Conservation (phyloP, 352 stramenopile species). For the Globisporangium spiculum region DNA sequence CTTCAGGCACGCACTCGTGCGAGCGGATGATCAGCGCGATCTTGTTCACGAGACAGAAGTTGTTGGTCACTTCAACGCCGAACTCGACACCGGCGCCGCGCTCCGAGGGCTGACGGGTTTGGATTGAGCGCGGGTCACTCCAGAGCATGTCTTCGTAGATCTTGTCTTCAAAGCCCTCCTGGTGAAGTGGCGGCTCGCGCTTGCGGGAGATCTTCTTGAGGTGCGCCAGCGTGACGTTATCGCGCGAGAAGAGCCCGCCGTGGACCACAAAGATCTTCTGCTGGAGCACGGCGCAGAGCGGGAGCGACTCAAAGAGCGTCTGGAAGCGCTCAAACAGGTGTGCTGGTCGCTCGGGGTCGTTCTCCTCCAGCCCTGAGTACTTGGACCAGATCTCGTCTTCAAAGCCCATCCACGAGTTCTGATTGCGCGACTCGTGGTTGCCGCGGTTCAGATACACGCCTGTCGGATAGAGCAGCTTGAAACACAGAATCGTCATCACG, state of each 20-base stretch:
- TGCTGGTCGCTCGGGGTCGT: slow-evolving; percentile 49
- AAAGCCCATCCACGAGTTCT: slow-evolving; percentile 94
- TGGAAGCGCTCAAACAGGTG: slow-evolving; percentile 72
- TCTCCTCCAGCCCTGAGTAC: slow-evolving; percentile 63
- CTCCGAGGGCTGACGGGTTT: slow-evolving; percentile 71
- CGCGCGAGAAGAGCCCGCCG: slow-evolving; percentile 89
- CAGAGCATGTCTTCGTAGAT: slow-evolving; percentile 94
- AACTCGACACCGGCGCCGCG: slow-evolving; percentile 92
- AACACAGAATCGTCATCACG: slow-evolving; percentile 70
- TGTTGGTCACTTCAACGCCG: slow-evolving; percentile 91
- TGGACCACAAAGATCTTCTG: slow-evolving; percentile 94
- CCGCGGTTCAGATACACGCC: slow-evolving; percentile 91
- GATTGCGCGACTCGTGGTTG: slow-evolving; percentile 95
- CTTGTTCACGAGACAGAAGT: slow-evolving; percentile 93
- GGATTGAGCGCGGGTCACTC: slow-evolving; percentile 87
- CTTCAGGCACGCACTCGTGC: slow-evolving; percentile 92
- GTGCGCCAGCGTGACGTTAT: slow-evolving; percentile 90
- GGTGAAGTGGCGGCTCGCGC: slow-evolving; percentile 87
- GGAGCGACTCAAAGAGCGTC: slow-evolving; percentile 84
- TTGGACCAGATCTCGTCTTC: slow-evolving; percentile 87
- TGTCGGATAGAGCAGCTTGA: slow-evolving; percentile 81
- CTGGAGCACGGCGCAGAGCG: slow-evolving; percentile 89
- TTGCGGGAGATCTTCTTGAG: slow-evolving; percentile 90
- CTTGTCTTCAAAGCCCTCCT: slow-evolving; percentile 88
- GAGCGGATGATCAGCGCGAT: slow-evolving; percentile 91